Conservation (phyloP, 1,284 basidiomycete genomes). For the Jaminaea rosea region DNA sequence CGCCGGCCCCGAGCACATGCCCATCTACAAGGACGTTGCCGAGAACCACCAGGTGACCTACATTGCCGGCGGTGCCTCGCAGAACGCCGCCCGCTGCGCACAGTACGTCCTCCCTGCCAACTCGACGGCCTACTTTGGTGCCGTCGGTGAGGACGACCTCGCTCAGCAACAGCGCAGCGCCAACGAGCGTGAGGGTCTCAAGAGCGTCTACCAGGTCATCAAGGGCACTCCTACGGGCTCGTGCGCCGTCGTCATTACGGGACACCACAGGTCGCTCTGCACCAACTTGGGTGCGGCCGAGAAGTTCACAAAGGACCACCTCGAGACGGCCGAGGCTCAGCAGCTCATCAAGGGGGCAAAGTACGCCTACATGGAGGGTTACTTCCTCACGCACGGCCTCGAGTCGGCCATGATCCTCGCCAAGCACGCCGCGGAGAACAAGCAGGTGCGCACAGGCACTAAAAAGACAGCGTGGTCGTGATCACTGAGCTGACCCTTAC, state of each 20-base stretch:
- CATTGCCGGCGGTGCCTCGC: constrained; percentile 91
- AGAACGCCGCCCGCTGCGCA: constrained; percentile 91
- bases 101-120: constrained; percentile 62
- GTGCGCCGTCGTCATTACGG: constrained; percentile 91
- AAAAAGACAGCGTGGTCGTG: too few species aligned
- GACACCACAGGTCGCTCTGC: constrained; percentile 85
- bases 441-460: too few species aligned
- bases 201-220: constrained; percentile 80
- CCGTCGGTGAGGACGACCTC: constrained; percentile 84
- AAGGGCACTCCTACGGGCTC: constrained; percentile 84
- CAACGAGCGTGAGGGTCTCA: constrained; percentile 84
- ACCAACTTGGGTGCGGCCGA: constrained; percentile 85
- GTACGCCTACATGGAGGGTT: constrained; percentile 90
- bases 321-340: constrained; percentile 68
- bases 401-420: constrained; percentile 67
- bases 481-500: too few species aligned
- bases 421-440: constrained; percentile 65
- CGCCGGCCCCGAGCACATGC: constrained; percentile 74
- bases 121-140: constrained; percentile 89
- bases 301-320: constrained; percentile 71
- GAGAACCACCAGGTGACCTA: constrained; percentile 72
- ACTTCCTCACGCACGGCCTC: constrained; percentile 89
- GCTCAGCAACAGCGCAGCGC: constrained; percentile 82
- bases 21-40: constrained; percentile 71
- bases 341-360: constrained; percentile 70